Evolutionary conservation across 169 alveolate genomes (phyloP), one percentile per base, ranked within the genome.

Genomic region (Perkinsus marinus): DNA sequence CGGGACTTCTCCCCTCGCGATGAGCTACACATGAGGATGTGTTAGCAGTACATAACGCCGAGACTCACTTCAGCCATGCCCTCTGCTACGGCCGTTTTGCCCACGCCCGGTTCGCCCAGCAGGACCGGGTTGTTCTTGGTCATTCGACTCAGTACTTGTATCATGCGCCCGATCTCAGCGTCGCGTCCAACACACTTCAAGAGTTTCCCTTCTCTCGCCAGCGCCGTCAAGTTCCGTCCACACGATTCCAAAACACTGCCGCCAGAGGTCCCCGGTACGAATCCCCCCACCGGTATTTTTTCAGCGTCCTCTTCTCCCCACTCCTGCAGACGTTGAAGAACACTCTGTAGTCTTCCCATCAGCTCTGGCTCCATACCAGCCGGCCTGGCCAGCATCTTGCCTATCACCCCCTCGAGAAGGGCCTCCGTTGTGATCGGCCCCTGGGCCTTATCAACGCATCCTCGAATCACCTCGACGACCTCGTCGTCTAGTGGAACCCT

Each of bases 51-150:
- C 30, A 22, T 10, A 69, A 6, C 0, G 13, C 90, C 34, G 41
- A 17, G 19, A 89, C 94, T 97, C 0, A 98, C 98, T 89, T 95
- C 96, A 22, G 98, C 98, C 90, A 96, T 91, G 0, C 98, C 98
- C 92, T 97, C 98, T 9, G 95, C 98, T 39, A 97, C 94, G 19
- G 98, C 98, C 19, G 98, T 96, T 92, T 97, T 97, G 30, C 98
- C 98, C 6, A 97, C 98, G 13, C 98, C 98, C 0, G 98, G 98
- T 69, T 96, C 98, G 0, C 98, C 98, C 39, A 96, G 93, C 43
- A 96, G 92, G 6, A 96, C 94, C 19, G 98, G 98, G 79, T 96
- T 96, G 93, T 96, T 96, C 95, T 96, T 96, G 0, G 98, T 96
- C 30, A 98, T 89, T 89, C 98, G 91, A 13, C 97, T 94, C 0